Conservation (phyloP, 768 basidiomycete species). For the Piloderma croceum region DNA sequence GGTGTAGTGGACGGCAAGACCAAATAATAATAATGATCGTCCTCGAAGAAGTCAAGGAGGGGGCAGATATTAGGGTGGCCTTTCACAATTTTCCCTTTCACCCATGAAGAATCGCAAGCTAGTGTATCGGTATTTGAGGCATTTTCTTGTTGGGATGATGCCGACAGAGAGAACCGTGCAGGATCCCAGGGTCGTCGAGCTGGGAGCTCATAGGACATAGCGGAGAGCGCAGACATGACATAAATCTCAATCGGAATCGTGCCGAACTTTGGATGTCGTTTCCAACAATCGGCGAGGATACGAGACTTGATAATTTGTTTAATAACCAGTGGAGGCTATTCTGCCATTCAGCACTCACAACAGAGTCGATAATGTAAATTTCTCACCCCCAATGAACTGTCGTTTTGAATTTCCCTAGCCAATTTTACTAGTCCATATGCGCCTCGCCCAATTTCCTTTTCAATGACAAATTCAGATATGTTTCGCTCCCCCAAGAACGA, state of each 20-base stretch:
- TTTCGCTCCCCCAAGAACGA: slow-evolving; percentile 52
- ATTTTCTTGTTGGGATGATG: slow-evolving; percentile 9
- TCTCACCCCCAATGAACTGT: slow-evolving; percentile 82
- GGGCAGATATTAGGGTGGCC: slow-evolving; percentile 96
- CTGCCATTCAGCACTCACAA: slow-evolving; percentile 10
- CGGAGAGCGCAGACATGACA: slow-evolving; percentile 86
- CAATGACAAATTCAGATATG: slow-evolving; percentile 82
- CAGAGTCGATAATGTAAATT: slow-evolving; percentile 16
- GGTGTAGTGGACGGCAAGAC: slow-evolving; percentile 76
- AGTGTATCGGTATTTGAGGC: slow-evolving; percentile 10
- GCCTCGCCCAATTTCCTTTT: slow-evolving; percentile 86
- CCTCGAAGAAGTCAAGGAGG: slow-evolving; percentile 94
- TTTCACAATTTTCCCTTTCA: slow-evolving; percentile 64
- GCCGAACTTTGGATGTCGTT: slow-evolving; percentile 89
- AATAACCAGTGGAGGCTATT: slow-evolving; percentile 83
- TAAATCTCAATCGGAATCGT: slow-evolving; percentile 98
- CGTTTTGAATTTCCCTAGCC: slow-evolving; percentile 67
- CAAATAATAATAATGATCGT: slow-evolving; percentile 92
- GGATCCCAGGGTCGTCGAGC: slow-evolving; percentile 83
- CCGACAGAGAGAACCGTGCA: slow-evolving; percentile 33
- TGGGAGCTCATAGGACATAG: slow-evolving; percentile 74
- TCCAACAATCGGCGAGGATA: slow-evolving; percentile 99
- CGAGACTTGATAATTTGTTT: slow-evolving; percentile 99
- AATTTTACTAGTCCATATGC: slow-evolving; percentile 95
- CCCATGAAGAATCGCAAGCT: too few species aligned